A percentile compares a stretch with the other conserved stretches of the same genome.
These are phyloP conservation scores for Brassica napus DNA, from an alignment of 345 rosid genomes.

Conservation along the genomic window DNA sequence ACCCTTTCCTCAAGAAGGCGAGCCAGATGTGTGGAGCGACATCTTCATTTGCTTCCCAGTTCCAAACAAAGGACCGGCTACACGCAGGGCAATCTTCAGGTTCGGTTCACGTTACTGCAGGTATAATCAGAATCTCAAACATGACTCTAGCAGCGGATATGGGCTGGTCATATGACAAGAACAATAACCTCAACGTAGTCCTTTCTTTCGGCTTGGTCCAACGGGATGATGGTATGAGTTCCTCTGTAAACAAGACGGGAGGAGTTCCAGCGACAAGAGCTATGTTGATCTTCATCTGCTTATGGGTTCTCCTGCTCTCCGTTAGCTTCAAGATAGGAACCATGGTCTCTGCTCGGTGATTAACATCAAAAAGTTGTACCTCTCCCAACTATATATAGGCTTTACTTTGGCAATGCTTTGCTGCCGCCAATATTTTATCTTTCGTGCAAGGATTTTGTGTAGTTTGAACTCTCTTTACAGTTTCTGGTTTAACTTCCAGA, in stretches of 20 bases:
- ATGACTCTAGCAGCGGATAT: conserved; percentile 30
- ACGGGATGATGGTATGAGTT: conserved; percentile 21
- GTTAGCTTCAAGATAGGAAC: conserved; percentile 62
- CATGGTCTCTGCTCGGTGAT: conserved; percentile 57
- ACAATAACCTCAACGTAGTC: conserved; percentile 59
- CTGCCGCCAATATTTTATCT: not conserved
- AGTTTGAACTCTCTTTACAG: not conserved
- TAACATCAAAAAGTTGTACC: conserved; percentile 20
- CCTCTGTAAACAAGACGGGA: conserved; percentile 41
- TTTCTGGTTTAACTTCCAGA: not conserved
- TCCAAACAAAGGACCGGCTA: conserved; percentile 67
- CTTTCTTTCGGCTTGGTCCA: conserved; percentile 59
- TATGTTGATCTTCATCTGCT: conserved; percentile 55
- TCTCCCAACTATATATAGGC: conserved; percentile 29
- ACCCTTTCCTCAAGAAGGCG: conserved; percentile 74
- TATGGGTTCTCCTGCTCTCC: conserved; percentile 71
- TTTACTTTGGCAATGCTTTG: conserved; percentile 36
- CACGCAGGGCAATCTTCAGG: conserved; percentile 74
- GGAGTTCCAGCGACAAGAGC: conserved; percentile 48
- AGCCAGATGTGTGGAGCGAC: conserved; percentile 56
- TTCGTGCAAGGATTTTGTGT: not conserved
- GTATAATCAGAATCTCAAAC: conserved; percentile 79
- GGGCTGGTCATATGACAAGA: conserved; percentile 73
- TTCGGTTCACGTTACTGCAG: conserved; percentile 83
- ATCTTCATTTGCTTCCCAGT: conserved; percentile 78